phyloP scores from a whole-genome alignment of 306 rosid species.

The Cicer yamashitae region DNA sequence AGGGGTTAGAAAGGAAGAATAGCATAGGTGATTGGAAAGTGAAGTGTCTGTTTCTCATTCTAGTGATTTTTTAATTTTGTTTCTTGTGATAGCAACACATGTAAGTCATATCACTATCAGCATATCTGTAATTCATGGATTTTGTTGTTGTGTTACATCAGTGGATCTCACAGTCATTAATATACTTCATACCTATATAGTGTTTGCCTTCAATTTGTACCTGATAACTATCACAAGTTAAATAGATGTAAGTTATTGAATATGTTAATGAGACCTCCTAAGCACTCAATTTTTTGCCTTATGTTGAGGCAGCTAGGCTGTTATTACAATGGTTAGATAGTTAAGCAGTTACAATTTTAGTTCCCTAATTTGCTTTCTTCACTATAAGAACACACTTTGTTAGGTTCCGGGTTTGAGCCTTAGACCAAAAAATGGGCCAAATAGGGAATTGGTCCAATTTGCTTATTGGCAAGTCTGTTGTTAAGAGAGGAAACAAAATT shows the following conservation, averaged over 20 bases:
- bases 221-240: background rate
- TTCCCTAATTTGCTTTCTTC: background rate
- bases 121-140: background rate
- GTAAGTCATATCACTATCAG: background rate
- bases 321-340: background rate
- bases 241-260: background rate
- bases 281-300: constrained; percentile 8
- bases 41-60: background rate
- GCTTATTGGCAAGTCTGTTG: no score
- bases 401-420: no score
- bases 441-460: no score
- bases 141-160: constrained; percentile 22
- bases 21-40: background rate
- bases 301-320: background rate
- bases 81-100: constrained; percentile 10
- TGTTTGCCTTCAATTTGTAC: constrained; percentile 18
- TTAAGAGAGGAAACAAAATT: no score
- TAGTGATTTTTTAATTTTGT: background rate
- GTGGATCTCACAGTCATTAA: background rate
- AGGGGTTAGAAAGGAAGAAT: constrained; percentile 1
- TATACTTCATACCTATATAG: background rate
- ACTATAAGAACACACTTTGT: background rate
- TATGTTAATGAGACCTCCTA: constrained; percentile 14
- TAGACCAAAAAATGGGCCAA: no score
- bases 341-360: background rate